Evolutionary conservation across 2,329 filamentous ascomycete species (phyloP), one percentile per base, ranked within the genome.

Genomic region (Cladorrhinum sp.): DNA sequence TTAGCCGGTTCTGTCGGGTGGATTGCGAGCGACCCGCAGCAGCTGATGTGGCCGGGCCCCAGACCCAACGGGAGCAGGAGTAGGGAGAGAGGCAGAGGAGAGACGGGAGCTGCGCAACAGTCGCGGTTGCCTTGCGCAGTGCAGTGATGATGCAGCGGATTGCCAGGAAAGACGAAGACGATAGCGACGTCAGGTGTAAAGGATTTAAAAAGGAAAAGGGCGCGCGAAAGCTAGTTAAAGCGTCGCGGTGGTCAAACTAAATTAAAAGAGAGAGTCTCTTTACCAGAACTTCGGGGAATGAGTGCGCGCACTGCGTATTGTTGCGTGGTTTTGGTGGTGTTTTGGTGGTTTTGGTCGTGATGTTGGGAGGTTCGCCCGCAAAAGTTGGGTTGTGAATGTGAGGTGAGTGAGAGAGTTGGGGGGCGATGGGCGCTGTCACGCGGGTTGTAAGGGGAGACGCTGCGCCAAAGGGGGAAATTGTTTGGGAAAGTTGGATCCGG

Each of bases 211-310:
- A n/a, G n/a, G 10, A 36, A 36, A 29, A 59, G 50, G 54, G 56
- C 56, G 70, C 67, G 71, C 78, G 78, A 82, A 75, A 74, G 75
- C 80, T 81, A 82, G 71, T 73, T 63, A 82, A 75, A 76, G 73
- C 69, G 72, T 75, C 73, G 70, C 51, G 57, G 59, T 61, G 50
- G 58, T 50, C 59, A 65, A 68, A 66, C 66, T 57, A 61, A 61
- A 62, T 65, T 64, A 66, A 45, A 68, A 70, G 70, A 66, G 69
- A 49, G 38, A 56, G 24, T 56, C 70, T 68, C 41, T 65, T 70
- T 67, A 70, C 67, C 64, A 70, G 70, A 61, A 66, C 60, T 62
- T 61, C 60, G 65, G 63, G 65, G 68, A 72, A 71, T 66, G 70
- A 72, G 69, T 65, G 71, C 69, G 71, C 68, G 63, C 71, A 71